Percentiles rank a stretch among this genome's conserved stretches.
phyloP scores from a whole-genome alignment of 441 rosid genomes.

The Bruguiera hainesii region DNA sequence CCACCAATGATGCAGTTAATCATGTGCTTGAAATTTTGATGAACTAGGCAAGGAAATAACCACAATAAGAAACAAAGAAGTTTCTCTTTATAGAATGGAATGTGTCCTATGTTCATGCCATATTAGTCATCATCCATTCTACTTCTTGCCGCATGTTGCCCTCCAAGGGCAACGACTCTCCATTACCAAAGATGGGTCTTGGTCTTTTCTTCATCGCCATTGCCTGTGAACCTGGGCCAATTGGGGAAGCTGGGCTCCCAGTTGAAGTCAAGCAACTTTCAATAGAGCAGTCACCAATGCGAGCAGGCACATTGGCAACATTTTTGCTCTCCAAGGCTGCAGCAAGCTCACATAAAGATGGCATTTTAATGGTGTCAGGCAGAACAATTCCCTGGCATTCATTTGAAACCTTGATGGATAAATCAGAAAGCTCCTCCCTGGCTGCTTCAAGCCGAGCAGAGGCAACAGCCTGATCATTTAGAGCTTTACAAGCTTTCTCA shows the following conservation, averaged over 20 bases:
- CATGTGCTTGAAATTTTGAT: conserved; percentile 16
- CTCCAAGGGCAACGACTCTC: conserved; percentile 44
- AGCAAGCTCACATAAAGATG: conserved; percentile 60
- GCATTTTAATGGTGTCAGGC: conserved; percentile 41
- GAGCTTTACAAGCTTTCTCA: conserved; percentile 87
- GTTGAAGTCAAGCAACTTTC: conserved; percentile 77
- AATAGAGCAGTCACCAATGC: conserved; percentile 55
- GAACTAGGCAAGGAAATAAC: conserved; percentile 16
- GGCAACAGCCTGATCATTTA: conserved; percentile 62
- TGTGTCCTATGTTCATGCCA: conserved; percentile 33
- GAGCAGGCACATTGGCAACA: conserved; percentile 36
- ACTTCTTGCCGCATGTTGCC: conserved; percentile 54
- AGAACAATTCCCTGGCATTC: conserved; percentile 52
- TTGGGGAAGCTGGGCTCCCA: conserved; percentile 52
- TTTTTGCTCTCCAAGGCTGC: conserved; percentile 50
- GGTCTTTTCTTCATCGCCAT: conserved; percentile 60
- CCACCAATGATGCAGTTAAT: conserved; percentile 33
- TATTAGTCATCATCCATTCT: conserved; percentile 73
- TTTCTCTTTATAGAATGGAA: conserved; percentile 36
- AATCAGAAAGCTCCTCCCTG: conserved; percentile 83
- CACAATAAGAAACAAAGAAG: conserved; percentile 23
- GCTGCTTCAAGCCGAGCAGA: conserved; percentile 76
- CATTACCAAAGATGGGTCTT: conserved; percentile 45
- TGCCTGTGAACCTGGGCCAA: conserved; percentile 40
- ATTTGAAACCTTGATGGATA: conserved; percentile 64